phyloP scores from a whole-genome alignment of 306 rosid genomes.

The Rubus idaeus region DNA sequence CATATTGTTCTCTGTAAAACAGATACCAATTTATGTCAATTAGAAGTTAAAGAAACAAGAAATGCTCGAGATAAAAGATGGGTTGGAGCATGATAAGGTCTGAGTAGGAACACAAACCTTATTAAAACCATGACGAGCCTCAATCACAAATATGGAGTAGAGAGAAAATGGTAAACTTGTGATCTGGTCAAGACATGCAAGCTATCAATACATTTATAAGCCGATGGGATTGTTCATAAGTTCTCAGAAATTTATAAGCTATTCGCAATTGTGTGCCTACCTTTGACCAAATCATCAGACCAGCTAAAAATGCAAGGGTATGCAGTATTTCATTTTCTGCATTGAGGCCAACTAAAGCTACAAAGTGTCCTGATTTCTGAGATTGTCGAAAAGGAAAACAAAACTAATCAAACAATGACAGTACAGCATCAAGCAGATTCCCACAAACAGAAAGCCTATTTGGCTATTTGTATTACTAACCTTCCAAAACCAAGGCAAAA shows the following conservation, averaged over 20 bases:
- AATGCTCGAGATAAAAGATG: neutral
- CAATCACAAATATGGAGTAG: constrained; percentile 92
- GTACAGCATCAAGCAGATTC: constrained; percentile 24
- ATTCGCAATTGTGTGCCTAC: constrained; percentile 36
- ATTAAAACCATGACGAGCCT: constrained; percentile 90
- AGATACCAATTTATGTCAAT: constrained; percentile 23
- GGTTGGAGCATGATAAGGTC: constrained; percentile 10
- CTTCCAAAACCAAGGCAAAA: constrained; percentile 97
- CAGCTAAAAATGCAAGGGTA: constrained; percentile 78
- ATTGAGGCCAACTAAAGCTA: constrained; percentile 56
- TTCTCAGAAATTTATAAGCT: neutral
- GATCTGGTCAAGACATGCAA: constrained; percentile 54
- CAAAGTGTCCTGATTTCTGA: constrained; percentile 83
- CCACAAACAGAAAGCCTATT: constrained; percentile 20
- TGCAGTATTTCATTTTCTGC: constrained; percentile 89
- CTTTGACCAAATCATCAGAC: constrained; percentile 89
- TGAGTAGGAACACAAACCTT: constrained; percentile 49
- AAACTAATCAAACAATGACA: constrained; percentile 2
- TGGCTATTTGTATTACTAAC: constrained; percentile 40
- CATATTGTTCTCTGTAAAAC: constrained; percentile 80
- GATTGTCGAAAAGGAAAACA: constrained; percentile 16
- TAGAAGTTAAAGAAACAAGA: constrained; percentile 6
- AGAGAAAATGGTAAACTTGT: constrained; percentile 85
- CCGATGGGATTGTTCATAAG: neutral
- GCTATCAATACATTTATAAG: neutral